A percentile compares a stretch with the other conserved stretches of the same genome.
These are phyloP conservation scores for Theobroma cacao DNA, from an alignment of 345 rosid species.

Conservation along the genomic window DNA sequence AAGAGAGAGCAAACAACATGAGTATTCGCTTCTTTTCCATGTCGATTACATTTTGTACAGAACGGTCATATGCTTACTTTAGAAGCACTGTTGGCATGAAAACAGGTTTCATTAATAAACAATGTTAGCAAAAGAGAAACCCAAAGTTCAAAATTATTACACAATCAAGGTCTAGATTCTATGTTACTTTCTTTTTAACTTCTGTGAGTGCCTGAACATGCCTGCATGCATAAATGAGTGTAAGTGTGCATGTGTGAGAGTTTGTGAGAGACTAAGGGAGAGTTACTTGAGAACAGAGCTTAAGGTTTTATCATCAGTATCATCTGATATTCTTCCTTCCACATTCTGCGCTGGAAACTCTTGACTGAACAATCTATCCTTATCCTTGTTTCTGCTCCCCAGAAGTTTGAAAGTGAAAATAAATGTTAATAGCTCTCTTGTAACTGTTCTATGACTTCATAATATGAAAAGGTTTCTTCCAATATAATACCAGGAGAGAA, in stretches of 20 bases:
- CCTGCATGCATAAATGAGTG: background rate
- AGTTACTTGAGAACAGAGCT: slow-evolving; percentile 42
- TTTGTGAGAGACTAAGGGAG: slow-evolving; percentile 12
- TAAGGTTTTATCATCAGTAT: slow-evolving; percentile 41
- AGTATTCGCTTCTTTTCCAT: background rate
- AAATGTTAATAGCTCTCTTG: background rate
- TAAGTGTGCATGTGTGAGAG: background rate
- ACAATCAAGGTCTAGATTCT: background rate
- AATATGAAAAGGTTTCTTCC: background rate
- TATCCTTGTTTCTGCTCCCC: slow-evolving; percentile 29
- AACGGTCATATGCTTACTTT: background rate
- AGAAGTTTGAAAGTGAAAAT: slow-evolving; percentile 11
- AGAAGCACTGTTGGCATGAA: background rate
- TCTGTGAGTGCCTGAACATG: background rate
- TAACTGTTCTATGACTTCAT: background rate
- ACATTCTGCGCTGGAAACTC: slow-evolving; percentile 13
- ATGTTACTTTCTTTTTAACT: background rate
- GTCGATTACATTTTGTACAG: background rate
- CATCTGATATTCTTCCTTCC: slow-evolving; percentile 22
- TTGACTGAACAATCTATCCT: background rate
- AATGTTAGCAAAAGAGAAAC: background rate
- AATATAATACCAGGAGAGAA: background rate
- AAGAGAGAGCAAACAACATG: background rate
- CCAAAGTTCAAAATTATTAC: background rate
- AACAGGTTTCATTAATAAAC: background rate